Percentiles rank a stretch among this genome's conserved stretches.
Evolutionary conservation across 441 rosid genomes (phyloP).

Genomic region (Pelargonium exstipulatum): DNA sequence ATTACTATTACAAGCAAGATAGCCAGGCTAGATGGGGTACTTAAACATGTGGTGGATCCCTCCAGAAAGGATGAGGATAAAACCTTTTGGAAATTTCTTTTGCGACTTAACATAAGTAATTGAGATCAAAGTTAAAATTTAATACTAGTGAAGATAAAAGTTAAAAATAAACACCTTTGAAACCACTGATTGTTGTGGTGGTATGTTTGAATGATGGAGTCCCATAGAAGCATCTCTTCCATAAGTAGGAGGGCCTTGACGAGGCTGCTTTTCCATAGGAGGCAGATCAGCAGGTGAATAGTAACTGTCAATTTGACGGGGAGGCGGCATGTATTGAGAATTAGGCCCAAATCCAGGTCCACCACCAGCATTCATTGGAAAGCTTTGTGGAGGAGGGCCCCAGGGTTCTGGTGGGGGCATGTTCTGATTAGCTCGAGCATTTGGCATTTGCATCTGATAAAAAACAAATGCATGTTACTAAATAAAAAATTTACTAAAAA

Average conservation of each 20-base stretch:
- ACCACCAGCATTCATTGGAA: conserved; percentile 21
- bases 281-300: conserved; percentile 29
- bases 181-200: conserved; percentile 25
- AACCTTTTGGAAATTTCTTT: not conserved
- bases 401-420: conserved; percentile 26
- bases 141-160: not conserved
- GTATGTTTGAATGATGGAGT: conserved; percentile 20
- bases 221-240: conserved; percentile 30
- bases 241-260: conserved; percentile 26
- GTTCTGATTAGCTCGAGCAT: conserved; percentile 21
- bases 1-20: not conserved
- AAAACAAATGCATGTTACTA: not conserved
- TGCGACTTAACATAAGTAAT: not conserved
- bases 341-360: conserved; percentile 25
- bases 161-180: conserved; percentile 21
- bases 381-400: conserved; percentile 28
- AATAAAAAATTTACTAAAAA: not conserved
- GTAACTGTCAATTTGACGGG: conserved; percentile 27
- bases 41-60: not conserved
- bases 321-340: conserved; percentile 27
- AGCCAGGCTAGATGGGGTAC: not conserved
- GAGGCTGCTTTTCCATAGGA: conserved; percentile 25
- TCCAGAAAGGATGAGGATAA: not conserved
- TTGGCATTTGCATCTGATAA: conserved; percentile 30
- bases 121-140: not conserved